A percentile compares a stretch with the other conserved stretches of the same genome.
Conservation (phyloP, 2,329 filamentous ascomycete genomes). For the Epichloe uncinata region DNA sequence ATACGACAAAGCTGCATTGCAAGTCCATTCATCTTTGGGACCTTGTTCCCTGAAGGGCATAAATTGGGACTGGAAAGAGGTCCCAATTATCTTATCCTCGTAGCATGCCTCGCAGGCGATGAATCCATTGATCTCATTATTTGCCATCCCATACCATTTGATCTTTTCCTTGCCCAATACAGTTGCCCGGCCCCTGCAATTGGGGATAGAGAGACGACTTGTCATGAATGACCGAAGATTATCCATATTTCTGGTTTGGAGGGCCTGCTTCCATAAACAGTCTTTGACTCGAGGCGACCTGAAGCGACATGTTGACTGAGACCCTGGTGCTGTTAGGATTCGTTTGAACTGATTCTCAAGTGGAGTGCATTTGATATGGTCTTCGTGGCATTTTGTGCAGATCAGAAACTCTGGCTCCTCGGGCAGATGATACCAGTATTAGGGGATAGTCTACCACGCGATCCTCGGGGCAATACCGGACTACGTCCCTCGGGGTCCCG, state of each 20-base stretch:
- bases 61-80: conserved; percentile 19
- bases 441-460: conserved; percentile 16
- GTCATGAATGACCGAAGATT: conserved; percentile 16
- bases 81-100: conserved; percentile 18
- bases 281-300: conserved; percentile 21
- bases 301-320: conserved; percentile 18
- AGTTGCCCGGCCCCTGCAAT: conserved; percentile 16
- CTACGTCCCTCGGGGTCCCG: conserved; percentile 12
- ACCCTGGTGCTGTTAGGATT: conserved; percentile 13
- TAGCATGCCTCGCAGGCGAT: conserved; percentile 26
- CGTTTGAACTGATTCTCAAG: conserved; percentile 19
- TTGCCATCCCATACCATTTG: conserved; percentile 19
- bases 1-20: conserved; percentile 17
- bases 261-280: conserved; percentile 20
- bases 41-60: conserved; percentile 13
- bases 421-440: conserved; percentile 18
- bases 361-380: conserved; percentile 19
- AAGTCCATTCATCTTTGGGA: conserved; percentile 18
- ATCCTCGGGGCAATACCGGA: conserved; percentile 16
- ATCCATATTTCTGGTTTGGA: conserved; percentile 13
- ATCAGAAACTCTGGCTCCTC: conserved; percentile 19
- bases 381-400: conserved; percentile 28
- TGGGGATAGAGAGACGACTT: conserved; percentile 12
- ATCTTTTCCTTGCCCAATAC: conserved; percentile 12
- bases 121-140: conserved; percentile 18